Evolutionary conservation across 1,139 yeast species (phyloP).

Genomic region (Nakaseomyces delphensis): DNA sequence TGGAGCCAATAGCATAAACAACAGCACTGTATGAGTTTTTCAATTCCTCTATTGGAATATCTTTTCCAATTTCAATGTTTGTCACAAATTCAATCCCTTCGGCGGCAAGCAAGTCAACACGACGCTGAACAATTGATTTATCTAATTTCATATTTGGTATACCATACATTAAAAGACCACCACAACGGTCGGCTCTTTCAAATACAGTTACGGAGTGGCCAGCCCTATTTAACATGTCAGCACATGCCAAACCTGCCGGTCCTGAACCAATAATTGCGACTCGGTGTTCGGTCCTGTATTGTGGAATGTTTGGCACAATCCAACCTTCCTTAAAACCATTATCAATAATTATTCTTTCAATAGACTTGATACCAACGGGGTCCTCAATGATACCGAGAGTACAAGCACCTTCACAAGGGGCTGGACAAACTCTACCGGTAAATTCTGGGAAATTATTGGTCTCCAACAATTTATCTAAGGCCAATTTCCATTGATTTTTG

Average conservation of each 20-base stretch:
- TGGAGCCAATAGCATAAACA: conserved; percentile 88
- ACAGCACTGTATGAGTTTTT: conserved; percentile 67
- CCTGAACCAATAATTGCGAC: conserved; percentile 93
- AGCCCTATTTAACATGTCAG: conserved; percentile 93
- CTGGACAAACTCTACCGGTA: conserved; percentile 97
- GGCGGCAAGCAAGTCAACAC: conserved; percentile 81
- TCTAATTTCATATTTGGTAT: conserved; percentile 98
- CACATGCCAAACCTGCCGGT: conserved; percentile 93
- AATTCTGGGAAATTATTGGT: conserved; percentile 98
- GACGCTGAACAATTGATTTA: conserved; percentile 83
- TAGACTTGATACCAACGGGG: conserved; percentile 93
- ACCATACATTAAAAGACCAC: conserved; percentile 98
- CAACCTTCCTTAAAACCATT: conserved; percentile 95
- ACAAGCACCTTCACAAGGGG: conserved; percentile 99
- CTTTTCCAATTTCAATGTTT: conserved; percentile 77
- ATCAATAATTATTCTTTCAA: conserved; percentile 94
- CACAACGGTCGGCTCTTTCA: conserved; percentile 91
- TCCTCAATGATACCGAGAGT: conserved; percentile 89
- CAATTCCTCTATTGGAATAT: conserved; percentile 61
- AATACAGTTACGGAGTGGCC: conserved; percentile 88
- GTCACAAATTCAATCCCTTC: conserved; percentile 81
- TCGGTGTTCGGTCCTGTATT: conserved; percentile 68
- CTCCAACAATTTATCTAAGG: conserved; percentile 84
- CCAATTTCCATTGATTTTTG: conserved; percentile 92
- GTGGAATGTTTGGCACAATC: conserved; percentile 82